phyloP scores from a whole-genome alignment of 495 filamentous ascomycete genomes.

The Trichodelitschia bisporula region DNA sequence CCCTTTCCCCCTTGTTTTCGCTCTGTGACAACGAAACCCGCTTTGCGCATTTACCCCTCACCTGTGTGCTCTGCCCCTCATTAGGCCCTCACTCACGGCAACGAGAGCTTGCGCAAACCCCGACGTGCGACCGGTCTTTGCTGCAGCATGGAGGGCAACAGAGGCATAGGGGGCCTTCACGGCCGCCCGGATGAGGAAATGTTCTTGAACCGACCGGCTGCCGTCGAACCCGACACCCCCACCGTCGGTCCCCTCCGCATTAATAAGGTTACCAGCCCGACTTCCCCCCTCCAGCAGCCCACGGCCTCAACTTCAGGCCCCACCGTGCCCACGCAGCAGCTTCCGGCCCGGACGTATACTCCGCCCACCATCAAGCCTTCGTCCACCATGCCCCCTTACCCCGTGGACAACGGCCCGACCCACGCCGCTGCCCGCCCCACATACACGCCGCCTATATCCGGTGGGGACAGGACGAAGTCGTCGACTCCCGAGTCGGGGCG shows the following conservation, averaged over 20 bases:
- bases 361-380: constrained; percentile 40
- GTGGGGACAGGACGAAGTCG: constrained; percentile 18
- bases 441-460: constrained; percentile 23
- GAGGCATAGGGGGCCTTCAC: constrained; percentile 4
- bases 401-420: constrained; percentile 41
- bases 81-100: too few relatives aligned
- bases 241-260: constrained; percentile 71
- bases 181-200: constrained; percentile 15
- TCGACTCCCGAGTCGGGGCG: constrained; percentile 9
- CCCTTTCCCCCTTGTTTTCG: too few relatives aligned
- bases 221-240: constrained; percentile 18
- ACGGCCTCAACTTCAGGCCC: constrained; percentile 14
- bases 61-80: too few relatives aligned
- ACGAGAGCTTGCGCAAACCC: too few relatives aligned
- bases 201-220: constrained; percentile 8
- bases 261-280: constrained; percentile 36
- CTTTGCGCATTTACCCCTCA: too few relatives aligned
- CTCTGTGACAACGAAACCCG: too few relatives aligned
- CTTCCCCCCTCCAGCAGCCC: constrained; percentile 13
- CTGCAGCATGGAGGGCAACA: too few relatives aligned
- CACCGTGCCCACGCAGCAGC: constrained; percentile 13
- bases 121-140: too few relatives aligned
- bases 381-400: constrained; percentile 46
- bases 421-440: constrained; percentile 15
- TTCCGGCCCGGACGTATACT: constrained; percentile 18